These are phyloP conservation scores for Termitomyces sp. DNA, from an alignment of 768 basidiomycete species.

Conservation along the genomic window DNA sequence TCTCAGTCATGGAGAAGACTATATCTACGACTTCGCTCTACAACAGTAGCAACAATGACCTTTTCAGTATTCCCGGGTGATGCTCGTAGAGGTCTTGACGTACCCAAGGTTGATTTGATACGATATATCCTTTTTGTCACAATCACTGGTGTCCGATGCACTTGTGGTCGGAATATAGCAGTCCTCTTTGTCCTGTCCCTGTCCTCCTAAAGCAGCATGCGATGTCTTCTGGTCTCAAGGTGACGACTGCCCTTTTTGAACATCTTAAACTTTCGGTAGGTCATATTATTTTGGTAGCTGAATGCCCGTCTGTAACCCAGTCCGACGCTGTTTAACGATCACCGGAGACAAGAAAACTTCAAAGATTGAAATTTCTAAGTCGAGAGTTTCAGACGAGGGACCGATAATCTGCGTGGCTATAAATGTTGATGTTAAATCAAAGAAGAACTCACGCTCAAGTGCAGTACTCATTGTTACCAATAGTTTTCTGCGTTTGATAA, in stretches of 20 bases:
- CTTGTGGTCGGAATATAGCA: neutral
- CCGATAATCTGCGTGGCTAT: too few species aligned
- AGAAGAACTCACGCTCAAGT: neutral
- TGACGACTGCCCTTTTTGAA: neutral
- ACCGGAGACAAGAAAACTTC: neutral
- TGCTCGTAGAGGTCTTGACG: neutral
- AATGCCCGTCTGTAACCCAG: neutral
- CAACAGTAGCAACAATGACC: too few species aligned
- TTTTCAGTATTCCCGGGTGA: neutral
- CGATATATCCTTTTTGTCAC: neutral
- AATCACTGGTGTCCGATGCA: too few species aligned
- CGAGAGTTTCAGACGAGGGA: too few species aligned
- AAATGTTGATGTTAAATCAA: neutral
- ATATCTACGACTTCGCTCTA: neutral
- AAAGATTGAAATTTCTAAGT: neutral
- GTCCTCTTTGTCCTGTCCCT: neutral
- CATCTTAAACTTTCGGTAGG: neutral
- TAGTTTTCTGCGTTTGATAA: neutral
- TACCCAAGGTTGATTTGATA: neutral
- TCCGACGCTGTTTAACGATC: neutral
- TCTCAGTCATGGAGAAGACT: neutral
- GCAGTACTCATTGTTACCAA: neutral
- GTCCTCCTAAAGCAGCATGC: neutral
- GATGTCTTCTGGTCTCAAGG: neutral
- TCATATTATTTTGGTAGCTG: neutral